phyloP scores from a whole-genome alignment of 805 yeast genomes.

The Babjeviella inositovora region DNA sequence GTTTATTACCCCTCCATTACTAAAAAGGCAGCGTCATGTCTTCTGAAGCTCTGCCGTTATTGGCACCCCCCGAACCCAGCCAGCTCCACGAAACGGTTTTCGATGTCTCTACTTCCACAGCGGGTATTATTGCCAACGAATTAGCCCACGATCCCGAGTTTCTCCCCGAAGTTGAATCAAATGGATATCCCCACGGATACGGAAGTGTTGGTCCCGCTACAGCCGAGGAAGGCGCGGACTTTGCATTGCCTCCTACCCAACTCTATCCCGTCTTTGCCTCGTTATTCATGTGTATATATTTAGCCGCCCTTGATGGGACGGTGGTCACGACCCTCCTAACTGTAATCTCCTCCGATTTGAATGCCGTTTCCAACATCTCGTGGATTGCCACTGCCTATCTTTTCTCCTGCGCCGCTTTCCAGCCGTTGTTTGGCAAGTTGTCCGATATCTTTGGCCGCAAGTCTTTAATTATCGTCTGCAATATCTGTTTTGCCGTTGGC shows the following conservation, averaged over 20 bases:
- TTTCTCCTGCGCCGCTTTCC: constrained; percentile 29
- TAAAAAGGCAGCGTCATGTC: too few relatives aligned
- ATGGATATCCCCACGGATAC: too few relatives aligned
- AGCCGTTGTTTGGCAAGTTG: constrained; percentile 36
- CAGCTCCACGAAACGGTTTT: too few relatives aligned
- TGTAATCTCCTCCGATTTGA: constrained; percentile 32
- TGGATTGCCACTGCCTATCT: constrained; percentile 26
- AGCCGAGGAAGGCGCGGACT: too few relatives aligned
- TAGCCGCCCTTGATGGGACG: constrained; percentile 40
- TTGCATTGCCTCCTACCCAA: constrained; percentile 10
- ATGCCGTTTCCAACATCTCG: constrained; percentile 21
- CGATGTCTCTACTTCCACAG: constrained; percentile 3
- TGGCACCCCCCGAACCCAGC: too few relatives aligned
- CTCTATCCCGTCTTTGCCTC: constrained; percentile 18
- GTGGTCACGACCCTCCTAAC: constrained; percentile 35
- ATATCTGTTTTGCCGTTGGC: constrained; percentile 16
- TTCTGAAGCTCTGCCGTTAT: too few relatives aligned
- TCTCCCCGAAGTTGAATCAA: too few relatives aligned
- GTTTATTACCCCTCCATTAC: too few relatives aligned
- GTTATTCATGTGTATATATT: constrained; percentile 28
- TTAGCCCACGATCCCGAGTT: constrained; percentile 4
- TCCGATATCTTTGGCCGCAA: constrained; percentile 39
- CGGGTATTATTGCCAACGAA: constrained; percentile 5
- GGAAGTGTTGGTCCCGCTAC: too few relatives aligned
- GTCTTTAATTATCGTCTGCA: constrained; percentile 14